These are phyloP conservation scores for Clathrus columnatus DNA, from an alignment of 768 basidiomycete species.

Conservation along the genomic window DNA sequence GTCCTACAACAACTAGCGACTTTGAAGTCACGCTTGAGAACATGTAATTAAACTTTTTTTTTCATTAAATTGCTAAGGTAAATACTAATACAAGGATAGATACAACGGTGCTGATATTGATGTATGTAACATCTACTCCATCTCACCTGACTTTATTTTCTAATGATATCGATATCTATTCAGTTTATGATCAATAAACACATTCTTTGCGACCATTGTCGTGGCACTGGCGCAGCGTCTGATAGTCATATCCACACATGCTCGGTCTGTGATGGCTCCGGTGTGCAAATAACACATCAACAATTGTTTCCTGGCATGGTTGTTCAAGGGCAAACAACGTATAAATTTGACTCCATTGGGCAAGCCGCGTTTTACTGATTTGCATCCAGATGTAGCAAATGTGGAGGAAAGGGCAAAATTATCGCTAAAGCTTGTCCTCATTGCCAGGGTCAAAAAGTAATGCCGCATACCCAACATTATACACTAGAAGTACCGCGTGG, in stretches of 20 bases:
- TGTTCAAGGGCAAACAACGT: constrained; percentile 77
- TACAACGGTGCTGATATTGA: constrained; percentile 85
- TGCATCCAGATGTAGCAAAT: constrained; percentile 47
- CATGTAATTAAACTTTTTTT: constrained; percentile 41
- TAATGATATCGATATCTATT: neutral
- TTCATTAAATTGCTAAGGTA: constrained; percentile 8
- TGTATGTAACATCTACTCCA: constrained; percentile 30
- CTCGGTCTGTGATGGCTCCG: constrained; percentile 71
- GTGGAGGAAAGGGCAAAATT: constrained; percentile 72
- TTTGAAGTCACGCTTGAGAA: constrained; percentile 84
- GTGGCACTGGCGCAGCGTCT: constrained; percentile 89
- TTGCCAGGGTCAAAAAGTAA: constrained; percentile 72
- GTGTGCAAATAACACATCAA: constrained; percentile 78
- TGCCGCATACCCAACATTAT: constrained; percentile 72
- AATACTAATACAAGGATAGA: constrained; percentile 26
- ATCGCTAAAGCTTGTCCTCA: constrained; percentile 75
- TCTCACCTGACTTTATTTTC: constrained; percentile 6
- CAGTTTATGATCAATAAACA: constrained; percentile 86
- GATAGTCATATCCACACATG: constrained; percentile 86
- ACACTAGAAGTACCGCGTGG: constrained; percentile 82
- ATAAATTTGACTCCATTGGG: constrained; percentile 7
- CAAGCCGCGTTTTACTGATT: neutral
- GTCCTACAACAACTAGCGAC: constrained; percentile 68
- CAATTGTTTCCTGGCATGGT: constrained; percentile 98
- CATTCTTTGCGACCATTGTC: constrained; percentile 93